Evolutionary conservation across 768 basidiomycete species (phyloP), one percentile per base, ranked within the genome.

Genomic region (Xanthoconium stramineum): DNA sequence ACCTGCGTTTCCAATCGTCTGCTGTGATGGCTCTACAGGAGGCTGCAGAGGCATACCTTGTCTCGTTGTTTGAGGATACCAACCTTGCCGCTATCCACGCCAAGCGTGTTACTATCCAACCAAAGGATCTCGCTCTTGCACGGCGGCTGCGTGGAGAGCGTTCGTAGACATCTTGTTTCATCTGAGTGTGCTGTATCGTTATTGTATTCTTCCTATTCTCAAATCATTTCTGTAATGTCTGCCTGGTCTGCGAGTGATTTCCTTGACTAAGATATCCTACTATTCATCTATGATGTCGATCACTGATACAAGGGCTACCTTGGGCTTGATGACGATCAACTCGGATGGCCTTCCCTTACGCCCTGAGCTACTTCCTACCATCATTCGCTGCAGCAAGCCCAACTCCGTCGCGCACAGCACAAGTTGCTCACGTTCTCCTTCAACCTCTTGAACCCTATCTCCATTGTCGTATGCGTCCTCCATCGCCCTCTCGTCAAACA

Each of bases 31-130:
- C 46, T 0, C 33, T 47, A 17, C 46, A 92, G 71, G 90, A 91
- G 76, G 91, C 90, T 15, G 84, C 88, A 32, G 91, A 92, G 76
- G 86, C 85, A 5, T 88, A 87, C 71, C 84, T 89, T 42, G 85
- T 89, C 58, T 87, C 85, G 15, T 72, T 89, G 61, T 89, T 89
- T 62, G 86, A 89, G 69, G 88, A 89, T 66, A 89, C 88, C 61
- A 89, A 89, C 73, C 79, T 90, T 68, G 88, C 89, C 56, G 89
- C 89, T 55, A 90, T 91, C 67, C 89, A 91, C 70, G 88, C 89
- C 19, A 91, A 91, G 80, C 84, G 88, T 74, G 85, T 89, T 35
- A 89, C 86, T 24, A 87, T 88, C 68, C 89, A 91, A 75, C 90
- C 90, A 9, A 91, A 91, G 76, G 90, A 91, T 75, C 81, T 91